Evolutionary conservation across 1,284 basidiomycete genomes (phyloP), one percentile per base, ranked within the genome.

Genomic region (Polyporus tsugae): DNA sequence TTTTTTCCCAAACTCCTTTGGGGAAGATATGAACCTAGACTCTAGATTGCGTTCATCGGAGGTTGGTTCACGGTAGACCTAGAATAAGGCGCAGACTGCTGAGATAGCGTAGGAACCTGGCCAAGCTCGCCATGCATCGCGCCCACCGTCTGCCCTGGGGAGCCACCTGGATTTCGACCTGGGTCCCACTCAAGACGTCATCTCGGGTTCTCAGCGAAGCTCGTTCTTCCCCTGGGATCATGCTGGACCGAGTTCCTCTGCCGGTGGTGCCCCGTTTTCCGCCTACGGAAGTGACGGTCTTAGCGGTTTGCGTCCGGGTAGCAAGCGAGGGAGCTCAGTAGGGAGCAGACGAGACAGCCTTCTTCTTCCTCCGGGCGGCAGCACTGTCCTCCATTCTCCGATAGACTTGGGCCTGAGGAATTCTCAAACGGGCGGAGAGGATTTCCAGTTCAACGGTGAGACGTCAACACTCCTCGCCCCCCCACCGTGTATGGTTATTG

Each of bases 221-320:
- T 87, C 89, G 7, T 78, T 94, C 57, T 93, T 93, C 77, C 93
- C 93, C 5, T 95, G 93, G 93, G 92, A 94, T 74, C 85, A 94
- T 77, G 91, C 91, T 17, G 91, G 89, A 0, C 81, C 82, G 6
- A 91, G 85, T 69, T 91, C 90, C 13, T 91, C 91, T 4, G 82
- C 76, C 42, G 75, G 75, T 44, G 82, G 76, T 4, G 82, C 76
- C 35, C 81, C 76, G 5, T 81, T 85, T 67, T 82, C 79, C 6
- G 77, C 80, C 41, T 73, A 71, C 46, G 79, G 80, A 44, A 85
- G 83, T 72, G 85, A 87, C 68, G 80, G 80, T 59, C 74, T 85
- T 55, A 85, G 82, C 71, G 74, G 89, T 44, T 86, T 87, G 42
- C 82, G 80, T 17, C 86, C 83, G 5, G 88, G 89, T 63, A 79